phyloP scores from a whole-genome alignment of 164 flowering plant genomes.

The Aristolochia californica region DNA sequence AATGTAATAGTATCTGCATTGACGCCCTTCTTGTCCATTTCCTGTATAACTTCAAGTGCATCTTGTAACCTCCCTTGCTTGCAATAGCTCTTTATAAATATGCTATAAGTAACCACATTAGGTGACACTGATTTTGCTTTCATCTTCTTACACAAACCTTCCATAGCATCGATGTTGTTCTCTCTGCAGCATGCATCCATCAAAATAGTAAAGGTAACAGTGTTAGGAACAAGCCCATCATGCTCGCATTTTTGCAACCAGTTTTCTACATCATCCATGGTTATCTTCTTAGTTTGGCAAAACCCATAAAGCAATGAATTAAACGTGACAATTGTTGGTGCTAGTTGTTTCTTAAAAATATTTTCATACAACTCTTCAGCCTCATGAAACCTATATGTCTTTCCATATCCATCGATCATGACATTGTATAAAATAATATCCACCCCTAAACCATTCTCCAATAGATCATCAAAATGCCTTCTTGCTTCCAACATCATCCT shows the following conservation, averaged over 20 bases:
- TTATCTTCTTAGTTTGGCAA: constrained; percentile 37
- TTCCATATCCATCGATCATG: constrained; percentile 65
- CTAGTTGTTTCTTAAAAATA: constrained; percentile 28
- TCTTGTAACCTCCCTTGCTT: constrained; percentile 32
- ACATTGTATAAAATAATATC: constrained; percentile 52
- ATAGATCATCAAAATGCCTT: constrained; percentile 33
- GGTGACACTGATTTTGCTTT: constrained; percentile 30
- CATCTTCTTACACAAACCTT: constrained; percentile 42
- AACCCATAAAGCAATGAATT: constrained; percentile 66
- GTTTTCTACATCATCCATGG: constrained; percentile 25
- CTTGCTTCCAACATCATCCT: constrained; percentile 49
- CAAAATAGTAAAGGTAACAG: constrained; percentile 54
- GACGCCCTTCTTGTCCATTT: constrained; percentile 39
- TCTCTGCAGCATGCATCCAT: constrained; percentile 57
- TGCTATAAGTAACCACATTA: constrained; percentile 51
- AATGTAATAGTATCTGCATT: constrained; percentile 54
- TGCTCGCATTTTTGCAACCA: constrained; percentile 24
- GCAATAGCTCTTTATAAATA: constrained; percentile 54
- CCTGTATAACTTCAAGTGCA: constrained; percentile 25
- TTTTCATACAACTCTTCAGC: constrained; percentile 34
- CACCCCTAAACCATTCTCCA: constrained; percentile 14
- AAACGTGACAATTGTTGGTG: constrained; percentile 59
- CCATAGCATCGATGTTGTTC: constrained; percentile 23
- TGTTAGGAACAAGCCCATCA: constrained; percentile 43
- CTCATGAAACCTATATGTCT: constrained; percentile 32